Evolutionary conservation across 306 rosid species (phyloP).

Genomic region (Heteromeles arbutifolia): DNA sequence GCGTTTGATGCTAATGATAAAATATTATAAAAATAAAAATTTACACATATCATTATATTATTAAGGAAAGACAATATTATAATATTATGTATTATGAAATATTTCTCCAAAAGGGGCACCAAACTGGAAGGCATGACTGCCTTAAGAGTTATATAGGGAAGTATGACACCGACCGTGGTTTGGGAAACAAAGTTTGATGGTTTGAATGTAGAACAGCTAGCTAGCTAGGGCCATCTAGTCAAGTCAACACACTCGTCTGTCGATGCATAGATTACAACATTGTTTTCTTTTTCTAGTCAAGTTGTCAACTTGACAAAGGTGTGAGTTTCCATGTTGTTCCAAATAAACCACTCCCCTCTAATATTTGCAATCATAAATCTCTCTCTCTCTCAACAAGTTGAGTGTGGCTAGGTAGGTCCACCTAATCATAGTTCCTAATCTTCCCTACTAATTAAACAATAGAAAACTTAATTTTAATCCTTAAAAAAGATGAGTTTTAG

Average conservation of each 20-base stretch:
- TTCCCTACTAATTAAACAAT: neutral
- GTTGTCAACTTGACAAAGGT: neutral
- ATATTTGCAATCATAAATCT: neutral
- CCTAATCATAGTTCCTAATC: neutral
- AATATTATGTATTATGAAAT: no score
- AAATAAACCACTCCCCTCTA: neutral
- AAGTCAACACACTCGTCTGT: neutral
- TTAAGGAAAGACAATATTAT: no score
- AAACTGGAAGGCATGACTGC: no score
- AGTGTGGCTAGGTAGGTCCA: neutral
- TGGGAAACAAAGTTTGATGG: neutral
- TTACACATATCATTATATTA: neutral
- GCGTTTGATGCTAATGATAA: accelerated
- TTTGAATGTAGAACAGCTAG: neutral
- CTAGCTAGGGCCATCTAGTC: neutral
- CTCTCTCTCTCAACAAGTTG: neutral
- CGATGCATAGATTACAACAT: neutral
- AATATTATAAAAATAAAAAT: no score
- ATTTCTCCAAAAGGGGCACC: no score
- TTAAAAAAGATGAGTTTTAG: no score
- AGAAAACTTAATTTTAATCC: no score
- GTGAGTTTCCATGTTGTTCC: neutral
- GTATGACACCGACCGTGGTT: neutral
- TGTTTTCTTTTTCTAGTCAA: neutral
- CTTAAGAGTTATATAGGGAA: no score